A percentile compares a stretch with the other conserved stretches of the same genome.
phyloP scores from a whole-genome alignment of 2,329 filamentous ascomycete species.

The Cercospora sp. region DNA sequence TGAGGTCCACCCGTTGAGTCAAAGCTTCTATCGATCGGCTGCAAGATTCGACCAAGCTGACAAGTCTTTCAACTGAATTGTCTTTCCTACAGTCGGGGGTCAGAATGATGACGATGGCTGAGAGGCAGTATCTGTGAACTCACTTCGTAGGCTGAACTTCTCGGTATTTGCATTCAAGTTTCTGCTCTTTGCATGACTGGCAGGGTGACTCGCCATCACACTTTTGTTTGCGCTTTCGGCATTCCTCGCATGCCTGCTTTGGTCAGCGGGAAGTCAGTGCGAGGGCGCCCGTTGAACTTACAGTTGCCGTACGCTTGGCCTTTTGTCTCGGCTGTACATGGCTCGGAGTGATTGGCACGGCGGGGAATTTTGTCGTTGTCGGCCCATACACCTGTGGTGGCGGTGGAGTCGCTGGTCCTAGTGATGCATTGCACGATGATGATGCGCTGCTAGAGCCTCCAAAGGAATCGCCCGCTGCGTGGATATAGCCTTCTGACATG shows the following conservation, averaged over 20 bases:
- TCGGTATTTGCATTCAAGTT: slow-evolving; percentile 30
- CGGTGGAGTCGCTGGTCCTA: slow-evolving; percentile 25
- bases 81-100: slow-evolving; percentile 23
- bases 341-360: slow-evolving; percentile 29
- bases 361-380: slow-evolving; percentile 23
- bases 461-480: slow-evolving; percentile 22
- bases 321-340: slow-evolving; percentile 27
- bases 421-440: slow-evolving; percentile 27
- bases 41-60: slow-evolving; percentile 24
- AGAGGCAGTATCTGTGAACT: background rate
- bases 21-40: slow-evolving; percentile 27
- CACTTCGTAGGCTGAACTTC: slow-evolving; percentile 30
- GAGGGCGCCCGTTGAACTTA: slow-evolving; percentile 12
- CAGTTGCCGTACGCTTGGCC: slow-evolving; percentile 31
- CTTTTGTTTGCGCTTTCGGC: slow-evolving; percentile 30
- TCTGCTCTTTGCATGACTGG: slow-evolving; percentile 31
- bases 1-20: slow-evolving; percentile 26
- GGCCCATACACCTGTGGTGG: slow-evolving; percentile 17
- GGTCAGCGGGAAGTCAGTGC: background rate
- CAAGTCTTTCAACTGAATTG: slow-evolving; percentile 28
- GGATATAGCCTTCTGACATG: slow-evolving; percentile 25
- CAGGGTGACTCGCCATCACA: slow-evolving; percentile 28
- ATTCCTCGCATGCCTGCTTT: slow-evolving; percentile 30
- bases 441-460: slow-evolving; percentile 21
- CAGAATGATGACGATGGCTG: background rate